Evolutionary conservation across 2,329 filamentous ascomycete genomes (phyloP), one percentile per base, ranked within the genome.

Genomic region (Neonectria faginata): DNA sequence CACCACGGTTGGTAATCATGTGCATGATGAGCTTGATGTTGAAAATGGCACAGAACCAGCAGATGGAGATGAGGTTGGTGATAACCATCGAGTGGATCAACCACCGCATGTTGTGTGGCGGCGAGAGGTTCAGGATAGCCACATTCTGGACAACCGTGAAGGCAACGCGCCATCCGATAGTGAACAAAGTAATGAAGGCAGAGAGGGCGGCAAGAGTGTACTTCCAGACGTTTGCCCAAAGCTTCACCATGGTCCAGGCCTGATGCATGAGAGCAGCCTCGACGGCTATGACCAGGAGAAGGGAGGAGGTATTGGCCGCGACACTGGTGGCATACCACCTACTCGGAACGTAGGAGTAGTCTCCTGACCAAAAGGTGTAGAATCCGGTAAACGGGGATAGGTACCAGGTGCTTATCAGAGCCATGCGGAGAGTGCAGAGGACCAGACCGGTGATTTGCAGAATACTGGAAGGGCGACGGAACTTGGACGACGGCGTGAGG

Each of bases 401-500:
- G 73, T 88, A 89, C 77, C 86, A 91, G 60, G 88, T 74, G 57
- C 82, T 79, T 22, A 88, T 80, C 5, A 93, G 78, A 16, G 85
- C 76, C 73, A 83, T 84, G 63, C 91, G 89, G 50, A 88, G 76
- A 54, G 86, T 80, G 77, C 91, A 89, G 73, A 89, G 74, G 53
- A 86, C 55, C 20, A 97, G 84, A 14, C 87, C 86, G 25, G 84
- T 64, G 20, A 86, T 69, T 74, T 94, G 93, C 71, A 94, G 81
- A 67, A 89, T 73, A 75, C 91, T 92, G 20, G 92, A 85, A 0
- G 83, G 74, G 2, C 90, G 89, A 57, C 81, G 80, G 64, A 92
- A 86, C 76, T 92, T 93, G 68, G 87, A 82, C 0, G 82, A 76
- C 20, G 87, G 87, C 0, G 92, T 94, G 76, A 94, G 84, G 62